These are phyloP conservation scores for Primulina tabacum DNA, from an alignment of 257 asterid genomes.

Conservation along the genomic window DNA sequence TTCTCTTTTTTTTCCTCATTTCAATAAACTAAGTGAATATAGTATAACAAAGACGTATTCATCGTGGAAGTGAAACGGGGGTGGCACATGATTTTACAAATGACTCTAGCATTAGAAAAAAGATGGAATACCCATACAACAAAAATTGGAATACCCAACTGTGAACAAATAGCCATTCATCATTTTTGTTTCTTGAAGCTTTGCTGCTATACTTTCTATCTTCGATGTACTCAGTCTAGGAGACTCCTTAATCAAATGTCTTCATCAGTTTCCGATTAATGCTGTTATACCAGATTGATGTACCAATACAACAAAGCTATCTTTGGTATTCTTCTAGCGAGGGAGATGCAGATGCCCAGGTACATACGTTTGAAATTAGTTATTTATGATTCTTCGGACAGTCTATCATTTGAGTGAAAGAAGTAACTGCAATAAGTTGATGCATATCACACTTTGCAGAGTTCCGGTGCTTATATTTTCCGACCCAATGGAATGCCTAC, in stretches of 20 bases:
- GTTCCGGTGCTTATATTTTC: constrained; percentile 90
- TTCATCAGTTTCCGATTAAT: constrained; percentile 8
- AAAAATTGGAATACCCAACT: background rate
- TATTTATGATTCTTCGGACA: background rate
- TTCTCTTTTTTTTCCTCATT: no score
- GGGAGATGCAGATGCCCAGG: constrained; percentile 62
- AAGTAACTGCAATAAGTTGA: constrained; percentile 20
- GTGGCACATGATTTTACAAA: no score
- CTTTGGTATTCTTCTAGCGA: constrained; percentile 68
- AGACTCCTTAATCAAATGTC: background rate
- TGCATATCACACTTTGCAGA: constrained; percentile 34
- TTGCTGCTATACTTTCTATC: background rate
- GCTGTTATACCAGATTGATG: constrained; percentile 51
- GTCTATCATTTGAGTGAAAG: background rate
- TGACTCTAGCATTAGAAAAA: no score
- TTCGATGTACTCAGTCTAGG: background rate
- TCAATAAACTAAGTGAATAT: no score
- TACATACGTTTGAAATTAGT: constrained; percentile 19
- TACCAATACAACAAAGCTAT: constrained; percentile 79
- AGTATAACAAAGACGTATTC: no score
- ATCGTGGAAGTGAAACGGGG: no score
- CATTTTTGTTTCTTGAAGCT: constrained; percentile 2
- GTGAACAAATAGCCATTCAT: background rate
- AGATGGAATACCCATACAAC: background rate
- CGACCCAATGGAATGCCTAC: constrained; percentile 64